phyloP scores from a whole-genome alignment of 345 rosid species.

The Eucalyptus grandis region DNA sequence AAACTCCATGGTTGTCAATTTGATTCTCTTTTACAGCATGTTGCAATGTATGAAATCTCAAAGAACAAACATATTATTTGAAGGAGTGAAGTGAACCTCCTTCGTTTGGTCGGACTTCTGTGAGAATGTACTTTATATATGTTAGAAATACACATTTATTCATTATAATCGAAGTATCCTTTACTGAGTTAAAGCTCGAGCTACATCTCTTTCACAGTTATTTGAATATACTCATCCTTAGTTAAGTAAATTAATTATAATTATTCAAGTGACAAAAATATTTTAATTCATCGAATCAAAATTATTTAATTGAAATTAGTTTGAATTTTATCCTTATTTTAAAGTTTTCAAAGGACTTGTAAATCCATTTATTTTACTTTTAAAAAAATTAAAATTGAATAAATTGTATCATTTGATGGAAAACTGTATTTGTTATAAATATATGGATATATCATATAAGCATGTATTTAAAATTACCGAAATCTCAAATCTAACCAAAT shows the following conservation, averaged over 20 bases:
- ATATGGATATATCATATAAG: not conserved
- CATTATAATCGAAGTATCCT: not conserved
- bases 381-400: not conserved
- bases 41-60: not conserved
- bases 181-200: not conserved
- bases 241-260: not conserved
- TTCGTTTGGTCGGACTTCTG: not conserved
- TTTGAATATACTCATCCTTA: not conserved
- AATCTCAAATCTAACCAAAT: not conserved
- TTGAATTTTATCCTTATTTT: not conserved
- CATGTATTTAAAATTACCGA: not conserved
- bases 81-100: not conserved
- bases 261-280: not conserved
- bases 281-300: not conserved
- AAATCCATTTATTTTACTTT: not conserved
- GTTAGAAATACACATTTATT: not conserved
- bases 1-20: not conserved
- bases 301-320: accelerated
- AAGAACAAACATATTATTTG: not conserved
- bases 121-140: not conserved
- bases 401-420: not conserved
- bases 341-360: not conserved
- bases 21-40: not conserved
- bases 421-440: not conserved
- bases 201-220: not conserved